These are phyloP conservation scores for Amesomyces nigricolor DNA, from an alignment of 2,329 filamentous ascomycete genomes.

Conservation along the genomic window DNA sequence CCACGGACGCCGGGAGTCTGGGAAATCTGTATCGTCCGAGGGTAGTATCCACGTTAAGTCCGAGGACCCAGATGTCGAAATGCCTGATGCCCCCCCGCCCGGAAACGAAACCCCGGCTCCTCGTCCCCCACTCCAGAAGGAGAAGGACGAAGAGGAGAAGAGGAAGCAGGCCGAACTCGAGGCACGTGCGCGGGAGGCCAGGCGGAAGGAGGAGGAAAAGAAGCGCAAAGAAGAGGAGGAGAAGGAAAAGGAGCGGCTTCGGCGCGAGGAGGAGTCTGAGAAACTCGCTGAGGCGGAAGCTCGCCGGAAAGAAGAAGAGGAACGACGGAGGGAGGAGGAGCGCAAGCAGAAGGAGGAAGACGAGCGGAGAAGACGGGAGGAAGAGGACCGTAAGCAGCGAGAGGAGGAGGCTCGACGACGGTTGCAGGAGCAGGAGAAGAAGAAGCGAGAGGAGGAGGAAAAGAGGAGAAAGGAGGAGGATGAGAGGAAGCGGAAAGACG, in stretches of 20 bases:
- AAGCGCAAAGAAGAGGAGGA: constrained; percentile 27
- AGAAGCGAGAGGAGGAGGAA: constrained; percentile 21
- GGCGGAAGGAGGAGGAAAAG: constrained; percentile 26
- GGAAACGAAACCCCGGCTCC: constrained; percentile 27
- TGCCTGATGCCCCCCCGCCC: constrained; percentile 42
- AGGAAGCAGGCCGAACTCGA: constrained; percentile 32
- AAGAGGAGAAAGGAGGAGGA: constrained; percentile 20
- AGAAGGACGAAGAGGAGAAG: constrained; percentile 32
- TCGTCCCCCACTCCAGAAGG: constrained; percentile 22
- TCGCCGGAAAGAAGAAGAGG: constrained; percentile 26
- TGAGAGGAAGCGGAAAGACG: constrained; percentile 29
- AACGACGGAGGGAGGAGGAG: constrained; percentile 27
- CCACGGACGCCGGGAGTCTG: constrained; percentile 38
- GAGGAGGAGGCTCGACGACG: constrained; percentile 28
- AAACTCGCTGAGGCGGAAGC: constrained; percentile 23
- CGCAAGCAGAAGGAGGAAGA: constrained; percentile 30
- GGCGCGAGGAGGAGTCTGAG: constrained; percentile 28
- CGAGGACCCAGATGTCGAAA: constrained; percentile 51
- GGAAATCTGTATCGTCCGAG: constrained; percentile 39
- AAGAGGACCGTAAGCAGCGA: constrained; percentile 27
- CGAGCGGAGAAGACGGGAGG: constrained; percentile 28
- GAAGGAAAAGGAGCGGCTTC: constrained; percentile 27
- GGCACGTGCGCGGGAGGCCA: constrained; percentile 24
- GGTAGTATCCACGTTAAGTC: constrained; percentile 53
- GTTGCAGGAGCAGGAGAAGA: constrained; percentile 35